Base-by-base conservation (phyloP, 176 grass and related monocot genomes). In the Musa acuminata region DNA sequence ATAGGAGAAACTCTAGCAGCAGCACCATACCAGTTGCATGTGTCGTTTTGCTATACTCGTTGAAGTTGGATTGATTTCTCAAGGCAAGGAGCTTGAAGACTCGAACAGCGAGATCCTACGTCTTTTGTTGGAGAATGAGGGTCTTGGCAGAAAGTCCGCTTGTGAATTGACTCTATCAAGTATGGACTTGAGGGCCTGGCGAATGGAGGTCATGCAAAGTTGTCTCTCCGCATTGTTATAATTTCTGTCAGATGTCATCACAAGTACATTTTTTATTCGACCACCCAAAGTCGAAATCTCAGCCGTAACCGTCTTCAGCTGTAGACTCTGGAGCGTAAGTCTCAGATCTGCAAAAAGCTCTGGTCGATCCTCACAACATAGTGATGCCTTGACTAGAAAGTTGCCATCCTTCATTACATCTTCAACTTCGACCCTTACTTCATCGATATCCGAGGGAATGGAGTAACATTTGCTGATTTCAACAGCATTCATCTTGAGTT, bases 241-340 rank as follows among this genome's bases (percentile, higher is more conserved):
- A 27, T 51, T 53, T 50, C 14, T 66, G 48, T 87, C 90, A 8
- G 50, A 50, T 35, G 69, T 62, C 78, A 89, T 26, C 16, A 83
- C 64, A 49, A 99, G 75, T 17, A 86, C 64, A 74, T 87, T 52
- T 20, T 86, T 83, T 9, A 92, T 85, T 84, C 96, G 79, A 6
- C 91, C 91, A 72, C 86, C 82, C 14, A 99, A 76, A 19, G 91
- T 81, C 17, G 88, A 95, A 49, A 99, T 77, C 76, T 99, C 91
- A 9, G 91, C 85, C 51, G 80, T 80, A 49, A 95, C 78, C 29
- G 83, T 76, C 69, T 69, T 79, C 23, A 88, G 82, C 25, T 75
- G 6, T 62, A 99, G 69, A 27, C 77, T 84, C n/a, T 84, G 63
- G 27, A 99, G 82, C 23, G 70, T 80, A 23, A 62, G 81, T 65